Evolutionary conservation across 2,329 filamentous ascomycete genomes (phyloP).

Genomic region (Fusarium secorum): DNA sequence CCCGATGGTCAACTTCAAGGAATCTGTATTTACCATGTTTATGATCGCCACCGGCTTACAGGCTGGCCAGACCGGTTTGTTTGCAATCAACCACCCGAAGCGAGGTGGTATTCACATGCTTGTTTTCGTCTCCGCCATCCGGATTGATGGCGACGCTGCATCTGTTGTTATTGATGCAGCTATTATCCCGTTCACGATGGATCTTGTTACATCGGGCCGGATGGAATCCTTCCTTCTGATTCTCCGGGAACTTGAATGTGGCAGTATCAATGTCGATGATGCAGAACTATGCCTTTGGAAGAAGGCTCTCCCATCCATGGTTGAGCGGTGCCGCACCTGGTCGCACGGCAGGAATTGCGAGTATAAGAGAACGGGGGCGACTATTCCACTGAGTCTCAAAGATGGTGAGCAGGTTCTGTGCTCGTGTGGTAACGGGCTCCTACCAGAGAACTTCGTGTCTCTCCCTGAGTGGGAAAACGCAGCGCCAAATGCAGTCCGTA

Average conservation of each 20-base stretch:
- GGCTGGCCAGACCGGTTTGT: conserved; percentile 54
- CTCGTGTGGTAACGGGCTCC: conserved; percentile 53
- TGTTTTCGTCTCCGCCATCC: conserved; percentile 53
- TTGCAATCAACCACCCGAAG: conserved; percentile 50
- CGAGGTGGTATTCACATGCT: conserved; percentile 52
- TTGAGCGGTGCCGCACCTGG: conserved; percentile 60
- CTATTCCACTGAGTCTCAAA: conserved; percentile 51
- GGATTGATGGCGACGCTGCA: conserved; percentile 53
- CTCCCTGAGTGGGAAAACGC: conserved; percentile 55
- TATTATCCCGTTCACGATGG: conserved; percentile 53
- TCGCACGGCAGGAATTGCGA: conserved; percentile 53
- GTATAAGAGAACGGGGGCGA: conserved; percentile 48
- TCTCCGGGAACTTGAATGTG: conserved; percentile 48
- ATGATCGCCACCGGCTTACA: conserved; percentile 56
- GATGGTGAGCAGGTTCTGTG: conserved; percentile 52
- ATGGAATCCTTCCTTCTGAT: conserved; percentile 52
- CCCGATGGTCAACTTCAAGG: conserved; percentile 56
- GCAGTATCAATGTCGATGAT: conserved; percentile 55
- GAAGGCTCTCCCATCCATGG: conserved; percentile 52
- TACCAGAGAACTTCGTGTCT: conserved; percentile 51
- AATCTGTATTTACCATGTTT: conserved; percentile 57
- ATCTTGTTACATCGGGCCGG: conserved; percentile 44
- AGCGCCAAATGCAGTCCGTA: conserved; percentile 57
- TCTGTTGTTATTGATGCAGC: conserved; percentile 58
- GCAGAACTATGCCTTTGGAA: conserved; percentile 67